These are phyloP conservation scores for Gastroboletus turbinatus DNA, from an alignment of 1,284 basidiomycete genomes.

Conservation along the genomic window DNA sequence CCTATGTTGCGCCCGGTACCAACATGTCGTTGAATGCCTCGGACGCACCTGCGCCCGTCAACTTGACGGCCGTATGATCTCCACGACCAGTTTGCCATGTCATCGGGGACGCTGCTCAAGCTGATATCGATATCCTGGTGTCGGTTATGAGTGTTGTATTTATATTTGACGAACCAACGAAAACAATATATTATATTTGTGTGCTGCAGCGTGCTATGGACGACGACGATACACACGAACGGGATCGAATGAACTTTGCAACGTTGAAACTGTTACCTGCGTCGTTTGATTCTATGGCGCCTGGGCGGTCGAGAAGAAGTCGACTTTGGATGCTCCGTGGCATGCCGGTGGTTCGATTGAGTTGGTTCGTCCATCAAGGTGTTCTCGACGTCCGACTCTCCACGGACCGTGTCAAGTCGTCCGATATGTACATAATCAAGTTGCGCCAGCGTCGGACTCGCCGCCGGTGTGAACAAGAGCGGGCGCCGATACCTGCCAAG, in stretches of 20 bases:
- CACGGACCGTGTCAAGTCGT: no score
- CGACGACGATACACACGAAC: not conserved
- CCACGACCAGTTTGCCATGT: conserved; percentile 5
- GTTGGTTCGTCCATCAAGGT: no score
- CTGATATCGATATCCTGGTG: not conserved
- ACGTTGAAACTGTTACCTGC: not conserved
- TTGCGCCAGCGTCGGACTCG: no score
- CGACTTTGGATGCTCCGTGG: not conserved
- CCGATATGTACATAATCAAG: no score
- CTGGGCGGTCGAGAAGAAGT: not conserved
- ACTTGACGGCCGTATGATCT: conserved; percentile 35
- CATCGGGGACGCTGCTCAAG: conserved; percentile 1
- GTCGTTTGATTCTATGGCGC: not conserved
- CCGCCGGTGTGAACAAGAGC: not conserved
- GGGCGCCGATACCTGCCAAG: not conserved
- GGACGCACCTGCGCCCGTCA: conserved; percentile 38
- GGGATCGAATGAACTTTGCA: not conserved
- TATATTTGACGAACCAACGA: not conserved
- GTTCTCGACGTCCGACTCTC: no score
- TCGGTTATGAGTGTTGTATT: conserved; percentile 13
- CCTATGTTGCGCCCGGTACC: conserved; percentile 37
- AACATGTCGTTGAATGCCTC: conserved; percentile 36
- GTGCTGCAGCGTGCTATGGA: not conserved
- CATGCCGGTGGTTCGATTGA: not conserved
- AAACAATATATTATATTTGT: conserved; percentile 7